These are phyloP conservation scores for Salvia rosmarinus DNA, from an alignment of 257 asterid species.

Conservation along the genomic window DNA sequence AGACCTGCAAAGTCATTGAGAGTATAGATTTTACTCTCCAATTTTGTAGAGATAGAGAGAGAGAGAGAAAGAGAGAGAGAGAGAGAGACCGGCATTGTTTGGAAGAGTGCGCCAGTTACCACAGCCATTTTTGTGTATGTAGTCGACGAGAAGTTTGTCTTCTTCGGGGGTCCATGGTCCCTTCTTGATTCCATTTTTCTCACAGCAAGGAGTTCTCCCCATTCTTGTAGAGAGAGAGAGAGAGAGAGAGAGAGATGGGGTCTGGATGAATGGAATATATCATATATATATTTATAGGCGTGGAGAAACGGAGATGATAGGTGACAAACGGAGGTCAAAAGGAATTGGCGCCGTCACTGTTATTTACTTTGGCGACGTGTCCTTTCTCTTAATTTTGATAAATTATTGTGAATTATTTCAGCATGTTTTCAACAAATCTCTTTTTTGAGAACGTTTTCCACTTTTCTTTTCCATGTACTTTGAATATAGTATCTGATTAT, in stretches of 20 bases:
- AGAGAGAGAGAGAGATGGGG: neutral
- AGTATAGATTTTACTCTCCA: too few relatives aligned
- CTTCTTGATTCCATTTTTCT: constrained; percentile 65
- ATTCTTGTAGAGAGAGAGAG: constrained; percentile 12
- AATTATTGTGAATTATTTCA: too few relatives aligned
- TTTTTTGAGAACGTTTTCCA: too few relatives aligned
- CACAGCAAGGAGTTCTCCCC: constrained; percentile 78
- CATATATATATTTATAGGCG: neutral
- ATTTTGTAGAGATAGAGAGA: too few relatives aligned
- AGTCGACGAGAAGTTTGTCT: constrained; percentile 60
- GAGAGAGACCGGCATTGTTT: constrained; percentile 55
- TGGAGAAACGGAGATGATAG: neutral
- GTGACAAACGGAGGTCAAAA: neutral
- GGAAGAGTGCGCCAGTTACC: constrained; percentile 83
- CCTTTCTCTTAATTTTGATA: too few relatives aligned
- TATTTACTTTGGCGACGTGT: neutral
- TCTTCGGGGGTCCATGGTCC: constrained; percentile 90
- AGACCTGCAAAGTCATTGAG: constrained; percentile 50
- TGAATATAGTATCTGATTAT: too few relatives aligned
- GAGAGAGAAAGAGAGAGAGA: neutral
- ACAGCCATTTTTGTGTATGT: constrained; percentile 59
- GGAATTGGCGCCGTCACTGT: neutral
- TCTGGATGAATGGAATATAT: neutral
- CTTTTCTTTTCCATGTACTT: too few relatives aligned
- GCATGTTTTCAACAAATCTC: too few relatives aligned